Evolutionary conservation across 306 rosid species (phyloP), one percentile per base, ranked within the genome.

Genomic region (Adenanthera pavonina): DNA sequence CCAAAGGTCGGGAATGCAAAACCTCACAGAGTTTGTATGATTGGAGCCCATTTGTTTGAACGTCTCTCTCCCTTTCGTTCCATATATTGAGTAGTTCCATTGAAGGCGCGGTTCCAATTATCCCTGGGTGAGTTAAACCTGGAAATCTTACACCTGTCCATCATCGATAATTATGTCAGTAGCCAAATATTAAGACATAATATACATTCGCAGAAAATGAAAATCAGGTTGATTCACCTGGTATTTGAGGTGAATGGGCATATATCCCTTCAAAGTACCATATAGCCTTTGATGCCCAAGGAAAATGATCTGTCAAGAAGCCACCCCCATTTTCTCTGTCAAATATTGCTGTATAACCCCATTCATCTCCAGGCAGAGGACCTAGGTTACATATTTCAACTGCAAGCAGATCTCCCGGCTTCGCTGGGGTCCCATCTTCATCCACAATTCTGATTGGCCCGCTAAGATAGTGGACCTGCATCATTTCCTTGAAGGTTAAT

Each of bases 321-420:
- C 97, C 93, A 41, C 99, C 94, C 19, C 96, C 98, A 86, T 93
- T 95, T 88, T 95, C 98, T 86, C 96, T 88, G 87, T 95, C 99
- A 83, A 93, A 93, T 33, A 92, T 89, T 67, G 93, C 97, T 34
- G 98, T 95, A 62, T 66, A 95, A 41, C 99, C 98, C 99, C 97
- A 92, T 87, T 95, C 97, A 91, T 93, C 98, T 46, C 94, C 98
- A 0, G 93, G 90, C 0, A 95, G 91, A 70, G 97, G 99, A 85
- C 99, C 99, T 87, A 95, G 84, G 89, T 92, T 88, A 90, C 92
- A 88, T 80, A 90, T 95, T 77, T 95, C 96, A 54, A 93, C 96
- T 8, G 79, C 94, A 83, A 95, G 90, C 76, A 95, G 85, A 89
- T 95, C 97, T 34, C 98, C 98, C 9, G 97, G 91, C 90, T 84